Evolutionary conservation across 2,329 filamentous ascomycete species (phyloP).

Genomic region (Bipolaris oryzae): DNA sequence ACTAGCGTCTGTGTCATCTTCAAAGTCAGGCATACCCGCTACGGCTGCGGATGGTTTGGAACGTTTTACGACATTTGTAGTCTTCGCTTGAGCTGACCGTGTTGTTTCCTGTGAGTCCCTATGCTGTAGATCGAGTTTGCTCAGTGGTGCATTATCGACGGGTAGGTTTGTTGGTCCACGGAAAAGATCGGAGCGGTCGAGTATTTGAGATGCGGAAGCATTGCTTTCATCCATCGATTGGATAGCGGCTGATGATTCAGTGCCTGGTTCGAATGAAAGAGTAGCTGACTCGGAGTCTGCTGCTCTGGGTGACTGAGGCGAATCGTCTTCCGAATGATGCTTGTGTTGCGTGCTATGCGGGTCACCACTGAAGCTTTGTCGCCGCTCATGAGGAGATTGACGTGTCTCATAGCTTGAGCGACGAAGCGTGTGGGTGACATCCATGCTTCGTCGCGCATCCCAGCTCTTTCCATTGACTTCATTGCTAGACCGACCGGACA

Average conservation of each 20-base stretch:
- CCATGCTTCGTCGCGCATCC: conserved; percentile 45
- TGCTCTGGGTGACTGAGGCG: conserved; percentile 57
- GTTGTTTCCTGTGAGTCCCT: conserved; percentile 49
- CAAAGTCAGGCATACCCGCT: conserved; percentile 25
- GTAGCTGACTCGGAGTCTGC: conserved; percentile 75
- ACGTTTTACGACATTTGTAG: conserved; percentile 20
- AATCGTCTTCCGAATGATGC: conserved; percentile 57
- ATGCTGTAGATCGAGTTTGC: conserved; percentile 29
- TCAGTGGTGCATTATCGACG: conserved; percentile 25
- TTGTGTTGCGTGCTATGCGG: conserved; percentile 60
- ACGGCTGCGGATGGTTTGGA: conserved; percentile 17
- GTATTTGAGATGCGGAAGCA: conserved; percentile 87
- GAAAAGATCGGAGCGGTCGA: conserved; percentile 87
- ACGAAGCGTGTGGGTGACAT: conserved; percentile 61
- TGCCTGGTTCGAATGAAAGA: conserved; percentile 74
- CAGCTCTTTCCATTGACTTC: conserved; percentile 49
- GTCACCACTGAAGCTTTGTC: conserved; percentile 68
- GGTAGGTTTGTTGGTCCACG: conserved; percentile 70
- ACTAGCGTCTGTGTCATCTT: conserved; percentile 38
- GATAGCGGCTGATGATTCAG: conserved; percentile 71
- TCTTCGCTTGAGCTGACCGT: conserved; percentile 32
- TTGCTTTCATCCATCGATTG: conserved; percentile 69
- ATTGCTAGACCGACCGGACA: conserved; percentile 51
- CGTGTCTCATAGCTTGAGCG: conserved; percentile 43
- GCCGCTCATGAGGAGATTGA: conserved; percentile 42